Evolutionary conservation across 176 grass and related monocot species (phyloP).

Genomic region (Phoenix dactylifera): DNA sequence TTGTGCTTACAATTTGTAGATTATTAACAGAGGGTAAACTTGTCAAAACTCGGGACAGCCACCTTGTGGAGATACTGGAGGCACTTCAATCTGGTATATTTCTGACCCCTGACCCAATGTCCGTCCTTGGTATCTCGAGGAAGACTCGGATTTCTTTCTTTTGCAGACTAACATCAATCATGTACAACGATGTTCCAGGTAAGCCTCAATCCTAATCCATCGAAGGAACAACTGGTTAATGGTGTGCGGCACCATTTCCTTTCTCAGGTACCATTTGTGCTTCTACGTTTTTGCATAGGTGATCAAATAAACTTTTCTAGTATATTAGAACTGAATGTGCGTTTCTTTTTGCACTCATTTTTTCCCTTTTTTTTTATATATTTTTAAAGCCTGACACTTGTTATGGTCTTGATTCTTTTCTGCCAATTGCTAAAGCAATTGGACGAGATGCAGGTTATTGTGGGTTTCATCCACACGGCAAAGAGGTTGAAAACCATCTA

Average conservation of each 20-base stretch:
- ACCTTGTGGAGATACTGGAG: constrained; percentile 83
- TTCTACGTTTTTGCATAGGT: no score
- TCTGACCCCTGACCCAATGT: background rate
- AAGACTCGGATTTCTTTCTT: background rate
- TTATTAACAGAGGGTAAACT: constrained; percentile 58
- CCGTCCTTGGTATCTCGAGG: background rate
- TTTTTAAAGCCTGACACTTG: no score
- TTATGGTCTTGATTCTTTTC: no score
- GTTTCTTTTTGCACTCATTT: no score
- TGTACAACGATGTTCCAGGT: constrained; percentile 27
- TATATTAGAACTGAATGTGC: no score
- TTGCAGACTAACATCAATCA: background rate
- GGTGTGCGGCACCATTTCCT: constrained; percentile 71
- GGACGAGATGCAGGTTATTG: constrained; percentile 74
- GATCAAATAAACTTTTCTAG: no score
- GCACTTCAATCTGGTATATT: constrained; percentile 77
- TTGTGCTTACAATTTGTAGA: constrained; percentile 4
- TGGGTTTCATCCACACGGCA: constrained; percentile 54
- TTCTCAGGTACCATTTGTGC: constrained; percentile 37
- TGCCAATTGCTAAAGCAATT: constrained; percentile 38
- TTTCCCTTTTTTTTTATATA: no score
- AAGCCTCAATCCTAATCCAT: constrained; percentile 60
- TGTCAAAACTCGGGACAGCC: constrained; percentile 60
- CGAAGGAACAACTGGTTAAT: constrained; percentile 57
- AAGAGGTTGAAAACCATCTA: constrained; percentile 47